These are phyloP conservation scores for Chaetomiaceae sp. DNA, from an alignment of 2,329 filamentous ascomycete genomes.

Conservation along the genomic window DNA sequence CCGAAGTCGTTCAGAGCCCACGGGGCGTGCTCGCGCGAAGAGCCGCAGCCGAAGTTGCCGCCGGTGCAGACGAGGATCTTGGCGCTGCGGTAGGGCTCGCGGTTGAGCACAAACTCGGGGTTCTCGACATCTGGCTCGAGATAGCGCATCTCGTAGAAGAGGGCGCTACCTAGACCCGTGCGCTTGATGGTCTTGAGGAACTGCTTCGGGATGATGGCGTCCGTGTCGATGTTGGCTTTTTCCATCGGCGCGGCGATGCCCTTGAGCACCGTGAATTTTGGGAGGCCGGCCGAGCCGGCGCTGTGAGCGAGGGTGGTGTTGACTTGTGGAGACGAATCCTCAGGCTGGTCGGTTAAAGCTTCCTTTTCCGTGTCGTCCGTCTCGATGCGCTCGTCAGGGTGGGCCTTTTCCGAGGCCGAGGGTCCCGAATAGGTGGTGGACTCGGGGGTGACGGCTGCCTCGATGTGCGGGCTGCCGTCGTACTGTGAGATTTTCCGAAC, in stretches of 20 bases:
- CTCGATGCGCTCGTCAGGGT: constrained; percentile 50
- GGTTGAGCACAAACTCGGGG: constrained; percentile 81
- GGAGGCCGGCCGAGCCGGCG: constrained; percentile 58
- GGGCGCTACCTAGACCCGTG: constrained; percentile 80
- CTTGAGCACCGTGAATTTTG: constrained; percentile 78
- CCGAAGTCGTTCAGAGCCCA: constrained; percentile 97
- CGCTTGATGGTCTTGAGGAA: constrained; percentile 99
- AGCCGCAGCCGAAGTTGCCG: constrained; percentile 92
- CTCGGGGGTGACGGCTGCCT: constrained; percentile 43
- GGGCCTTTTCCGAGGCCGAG: constrained; percentile 36
- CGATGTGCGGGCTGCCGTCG: constrained; percentile 56
- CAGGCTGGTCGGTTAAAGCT: constrained; percentile 52
- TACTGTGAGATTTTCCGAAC: constrained; percentile 72
- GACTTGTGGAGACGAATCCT: constrained; percentile 60
- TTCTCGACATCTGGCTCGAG: constrained; percentile 70
- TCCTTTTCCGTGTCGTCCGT: constrained; percentile 52
- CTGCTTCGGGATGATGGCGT: constrained; percentile 98
- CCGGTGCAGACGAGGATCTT: constrained; percentile 93
- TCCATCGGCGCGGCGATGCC: constrained; percentile 86
- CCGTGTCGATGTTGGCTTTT: constrained; percentile 91
- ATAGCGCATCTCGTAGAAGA: constrained; percentile 83
- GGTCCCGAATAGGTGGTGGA: neutral
- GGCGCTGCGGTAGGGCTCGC: constrained; percentile 74
- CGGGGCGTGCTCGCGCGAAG: constrained; percentile 88
- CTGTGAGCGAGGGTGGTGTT: constrained; percentile 54